phyloP scores from a whole-genome alignment of 2,329 filamentous ascomycete species.

The Talaromyces sp. region DNA sequence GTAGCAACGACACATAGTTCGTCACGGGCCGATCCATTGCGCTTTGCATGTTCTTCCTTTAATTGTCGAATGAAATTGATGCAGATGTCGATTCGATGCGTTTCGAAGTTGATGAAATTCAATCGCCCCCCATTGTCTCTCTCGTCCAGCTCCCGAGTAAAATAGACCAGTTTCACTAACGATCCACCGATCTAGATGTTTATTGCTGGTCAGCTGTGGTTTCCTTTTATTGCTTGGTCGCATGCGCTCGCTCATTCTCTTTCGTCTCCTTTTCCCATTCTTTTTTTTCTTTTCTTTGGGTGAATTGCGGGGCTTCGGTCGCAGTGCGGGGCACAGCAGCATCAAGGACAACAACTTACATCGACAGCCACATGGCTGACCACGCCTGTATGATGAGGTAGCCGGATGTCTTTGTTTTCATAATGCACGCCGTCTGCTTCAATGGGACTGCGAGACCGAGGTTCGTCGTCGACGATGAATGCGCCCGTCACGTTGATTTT shows the following conservation, averaged over 20 bases:
- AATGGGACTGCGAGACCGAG: conserved; percentile 51
- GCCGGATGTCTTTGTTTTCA: conserved; percentile 89
- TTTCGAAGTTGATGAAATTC: conserved; percentile 96
- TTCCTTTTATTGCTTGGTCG: neutral
- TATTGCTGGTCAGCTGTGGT: conserved; percentile 10
- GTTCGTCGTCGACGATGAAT: conserved; percentile 89
- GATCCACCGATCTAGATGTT: conserved; percentile 81
- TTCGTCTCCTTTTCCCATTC: neutral
- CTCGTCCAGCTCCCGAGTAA: conserved; percentile 82
- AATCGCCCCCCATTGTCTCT: conserved; percentile 82
- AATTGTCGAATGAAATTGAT: conserved; percentile 87
- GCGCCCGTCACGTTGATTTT: conserved; percentile 96
- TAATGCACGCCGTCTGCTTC: conserved; percentile 62
- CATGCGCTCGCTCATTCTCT: neutral
- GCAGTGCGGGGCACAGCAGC: conserved; percentile 20
- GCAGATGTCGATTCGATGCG: conserved; percentile 88
- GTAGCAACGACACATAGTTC: conserved; percentile 94
- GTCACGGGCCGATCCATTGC: conserved; percentile 69
- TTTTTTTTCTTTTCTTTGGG: neutral
- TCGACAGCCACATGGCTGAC: conserved; percentile 97
- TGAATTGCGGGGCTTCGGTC: conserved; percentile 32
- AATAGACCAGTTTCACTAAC: conserved; percentile 95
- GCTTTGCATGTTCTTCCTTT: conserved; percentile 75
- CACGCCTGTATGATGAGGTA: conserved; percentile 91
- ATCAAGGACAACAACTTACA: conserved; percentile 61